Evolutionary conservation across 2,329 filamentous ascomycete species (phyloP), one percentile per base, ranked within the genome.

Genomic region (Sporothrix phasma): DNA sequence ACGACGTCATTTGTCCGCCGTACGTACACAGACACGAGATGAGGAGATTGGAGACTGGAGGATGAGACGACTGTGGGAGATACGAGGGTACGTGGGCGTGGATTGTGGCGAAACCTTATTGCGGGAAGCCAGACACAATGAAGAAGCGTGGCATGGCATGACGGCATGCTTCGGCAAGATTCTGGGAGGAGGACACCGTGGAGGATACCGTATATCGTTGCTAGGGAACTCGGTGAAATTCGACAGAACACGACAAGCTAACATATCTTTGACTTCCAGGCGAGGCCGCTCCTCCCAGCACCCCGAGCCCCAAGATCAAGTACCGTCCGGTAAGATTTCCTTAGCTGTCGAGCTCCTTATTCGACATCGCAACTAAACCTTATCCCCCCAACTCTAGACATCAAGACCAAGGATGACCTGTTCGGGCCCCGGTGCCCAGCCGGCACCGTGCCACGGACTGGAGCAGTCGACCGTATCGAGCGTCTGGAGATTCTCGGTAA

Each of bases 401-500:
- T 99, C 80, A 88, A 88, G 80, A 79, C 75, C 69, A 84, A 88
- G 70, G 83, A 85, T n/a, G 94, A 99, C 77, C 89, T 99, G 66
- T 71, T 95, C 69, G 84, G n/a, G 88, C 68, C 89, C 91, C 39
- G 94, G 94, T 81, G 92, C 89, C 72, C 77, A 84, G 72, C 80
- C 86, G 93, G 94, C 75, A 89, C 88, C 76, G 82, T 99, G 70
- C 94, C 70, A 95, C 90, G 79, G 94, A 99, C 79, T 96, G 75
- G 92, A 97, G 78, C 94, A 99, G 79, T 81, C 94, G 66, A 97
- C 94, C 72, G 94, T 89, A 84, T 97, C 66, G 94, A 99, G 84
- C 92, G 94, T 85, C 85, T 99, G 72, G 94, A 99, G 80, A 94
- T 99, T 74, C 84, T 99, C 76, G 94, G 94, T 80, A 99, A 99